Evolutionary conservation across 805 yeast species (phyloP).

Genomic region (Suhomyces faveliae): DNA sequence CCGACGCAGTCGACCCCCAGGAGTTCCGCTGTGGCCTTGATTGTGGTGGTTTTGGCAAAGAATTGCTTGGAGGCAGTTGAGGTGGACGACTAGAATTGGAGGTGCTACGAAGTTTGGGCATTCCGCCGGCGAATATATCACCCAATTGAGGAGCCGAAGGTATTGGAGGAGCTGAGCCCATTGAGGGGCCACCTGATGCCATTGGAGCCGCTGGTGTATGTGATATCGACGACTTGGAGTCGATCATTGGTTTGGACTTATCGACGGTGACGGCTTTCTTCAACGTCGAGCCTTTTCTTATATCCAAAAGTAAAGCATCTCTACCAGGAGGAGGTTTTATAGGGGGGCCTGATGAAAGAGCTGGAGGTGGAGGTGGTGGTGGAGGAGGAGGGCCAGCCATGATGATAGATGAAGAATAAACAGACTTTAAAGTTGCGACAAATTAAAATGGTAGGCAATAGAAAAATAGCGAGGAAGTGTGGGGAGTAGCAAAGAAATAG

Average conservation of each 20-base stretch:
- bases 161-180: slow-evolving; percentile 22
- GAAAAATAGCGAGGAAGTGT: not conserved
- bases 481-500: not conserved
- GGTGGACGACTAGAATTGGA: slow-evolving; percentile 35
- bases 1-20: slow-evolving; percentile 17
- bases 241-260: slow-evolving; percentile 60
- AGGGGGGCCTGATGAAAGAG: slow-evolving; percentile 16
- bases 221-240: slow-evolving; percentile 39
- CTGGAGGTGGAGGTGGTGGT: slow-evolving; percentile 33
- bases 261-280: slow-evolving; percentile 46
- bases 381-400: slow-evolving; percentile 35
- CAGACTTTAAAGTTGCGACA: too few species aligned
- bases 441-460: not conserved
- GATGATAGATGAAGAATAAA: not conserved
- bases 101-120: slow-evolving; percentile 61
- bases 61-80: slow-evolving; percentile 25
- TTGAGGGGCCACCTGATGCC: slow-evolving; percentile 18
- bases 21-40: slow-evolving; percentile 12
- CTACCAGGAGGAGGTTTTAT: slow-evolving; percentile 28
- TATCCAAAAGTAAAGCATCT: slow-evolving; percentile 70
- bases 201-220: slow-evolving; percentile 19
- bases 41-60: slow-evolving; percentile 7
- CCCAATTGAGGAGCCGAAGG: slow-evolving; percentile 52
- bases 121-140: slow-evolving; percentile 73
- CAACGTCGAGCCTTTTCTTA: slow-evolving; percentile 54